Evolutionary conservation across 1,284 basidiomycete species (phyloP), one percentile per base, ranked within the genome.

Genomic region (Apiotrichum sp.): DNA sequence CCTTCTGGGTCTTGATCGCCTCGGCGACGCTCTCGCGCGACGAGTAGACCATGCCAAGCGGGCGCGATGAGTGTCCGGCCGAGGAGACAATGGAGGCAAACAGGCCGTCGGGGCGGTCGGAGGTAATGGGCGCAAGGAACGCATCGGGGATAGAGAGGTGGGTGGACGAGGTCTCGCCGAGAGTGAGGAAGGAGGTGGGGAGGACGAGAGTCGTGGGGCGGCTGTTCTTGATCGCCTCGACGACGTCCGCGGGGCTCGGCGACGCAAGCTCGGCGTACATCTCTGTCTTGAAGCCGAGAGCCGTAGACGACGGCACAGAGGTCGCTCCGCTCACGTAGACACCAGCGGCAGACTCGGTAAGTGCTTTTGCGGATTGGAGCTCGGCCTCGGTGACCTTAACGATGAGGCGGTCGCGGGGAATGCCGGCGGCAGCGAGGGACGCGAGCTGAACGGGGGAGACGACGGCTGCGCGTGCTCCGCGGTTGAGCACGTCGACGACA

Each of bases 21-120:
- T 93, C 88, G 59, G 83, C 84, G 62, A 98, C 82, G 3, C 91
- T 95, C 67, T 88, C 86, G 47, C 76, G 70, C 11, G 96, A 98
- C n/a, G 96, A 98, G 78, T 98, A 99, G 46, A 98, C 96, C 53
- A 98, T 84, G 16, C 96, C 96, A 16, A 98, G 83, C 1, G 88
- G 83, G 58, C 86, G 84, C 11, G 88, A 86, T 11, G 83, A 83
- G 61, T 84, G 82, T 14, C 80, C 80, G 62, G 84, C 80, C 2
- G 88, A 86, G 7, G 77, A 69, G 43, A 98, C 88, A 52, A 97
- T 82, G 22, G 96, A 98, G 0, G 93, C 88, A 76, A 91, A 93
- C 44, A 98, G 83, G 16, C 90, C 91, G 71, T 98, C 96, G 3
- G 86, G 80, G 50, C 96, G 85, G 76, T 99, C 96, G 2, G 93